Evolutionary conservation across 1,284 basidiomycete species (phyloP), one percentile per base, ranked within the genome.

Genomic region (Dichomitus squalens): DNA sequence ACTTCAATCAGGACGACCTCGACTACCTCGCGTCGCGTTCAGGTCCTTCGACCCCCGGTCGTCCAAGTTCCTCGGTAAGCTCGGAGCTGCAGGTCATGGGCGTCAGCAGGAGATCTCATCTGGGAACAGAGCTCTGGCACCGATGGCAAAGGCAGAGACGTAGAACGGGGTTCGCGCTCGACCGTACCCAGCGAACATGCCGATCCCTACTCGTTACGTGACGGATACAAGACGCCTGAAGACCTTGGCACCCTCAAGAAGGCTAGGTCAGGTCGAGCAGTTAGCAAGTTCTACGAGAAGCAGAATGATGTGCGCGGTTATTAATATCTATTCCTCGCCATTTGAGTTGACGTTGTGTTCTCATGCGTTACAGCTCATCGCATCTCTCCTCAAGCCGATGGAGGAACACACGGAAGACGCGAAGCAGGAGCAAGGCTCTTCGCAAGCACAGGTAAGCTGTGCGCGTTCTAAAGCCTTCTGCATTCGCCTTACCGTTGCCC

Each of bases 311-410:
- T 55, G 23, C 18, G 53, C 29, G 4, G n/a, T 7, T 46, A 5
- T 11, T 12, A 11, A 9, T 23, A 7, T 21, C 3, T 3, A 9
- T 31, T 9, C 27, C 9, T 38, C 9, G n/a, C 27, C 18, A 27
- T 7, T 29, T 23, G 18, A n/a, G 33, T 18, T 47, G 8, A 33
- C 18, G 39, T 35, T 44, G 11, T 4, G 14, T 8, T n/a, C 4
- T 34, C 16, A 9, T 20, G 20, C 16, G 31, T 23, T 11, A 40
- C 64, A 93, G 83, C 88, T 96, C 61, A 98, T 98, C 62, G 73
- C 76, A 23, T 83, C 84, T 16, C 75, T 98, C 55, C 83, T 98
- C 53, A 98, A 97, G 74, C 86, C 94, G 0, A 90, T 96, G 85
- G 88, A 92, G 47, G 85, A 87, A 40, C 91, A 96, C 68, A 90